A percentile compares a stretch with the other conserved stretches of the same genome.
phyloP scores from a whole-genome alignment of 345 rosid genomes.

The Raphanus sativus region DNA sequence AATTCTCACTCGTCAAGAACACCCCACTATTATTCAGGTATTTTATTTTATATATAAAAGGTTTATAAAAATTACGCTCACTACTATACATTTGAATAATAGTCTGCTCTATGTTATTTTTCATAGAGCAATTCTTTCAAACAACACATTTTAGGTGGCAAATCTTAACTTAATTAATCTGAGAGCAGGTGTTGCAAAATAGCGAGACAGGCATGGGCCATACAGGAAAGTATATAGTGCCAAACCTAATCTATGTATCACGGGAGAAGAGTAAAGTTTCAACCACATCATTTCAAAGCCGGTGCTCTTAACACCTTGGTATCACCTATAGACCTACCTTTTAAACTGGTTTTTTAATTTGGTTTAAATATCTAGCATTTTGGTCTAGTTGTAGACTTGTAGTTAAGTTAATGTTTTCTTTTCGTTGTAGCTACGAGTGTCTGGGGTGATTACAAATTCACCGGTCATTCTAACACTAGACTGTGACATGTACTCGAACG shows the following conservation, averaged over 20 bases:
- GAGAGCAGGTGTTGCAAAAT: constrained; percentile 50
- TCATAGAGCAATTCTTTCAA: background rate
- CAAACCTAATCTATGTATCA: constrained; percentile 66
- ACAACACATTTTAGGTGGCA: too few species aligned
- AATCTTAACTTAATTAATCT: background rate
- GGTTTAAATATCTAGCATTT: background rate
- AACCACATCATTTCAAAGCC: constrained; percentile 69
- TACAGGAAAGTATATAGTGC: constrained; percentile 38
- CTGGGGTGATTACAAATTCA: constrained; percentile 64
- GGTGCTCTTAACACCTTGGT: constrained; percentile 84
- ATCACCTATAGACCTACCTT: background rate
- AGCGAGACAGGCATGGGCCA: constrained; percentile 45
- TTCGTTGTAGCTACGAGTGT: constrained; percentile 62
- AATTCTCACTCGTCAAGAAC: constrained; percentile 56
- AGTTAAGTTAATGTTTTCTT: background rate
- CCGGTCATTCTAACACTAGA: constrained; percentile 69
- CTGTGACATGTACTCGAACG: constrained; percentile 81
- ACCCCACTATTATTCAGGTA: constrained; percentile 71
- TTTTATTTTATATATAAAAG: background rate
- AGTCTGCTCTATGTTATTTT: background rate
- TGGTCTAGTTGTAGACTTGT: background rate
- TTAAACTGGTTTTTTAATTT: background rate
- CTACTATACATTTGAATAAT: background rate
- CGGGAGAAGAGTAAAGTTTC: constrained; percentile 56
- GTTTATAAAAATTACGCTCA: background rate